Base-by-base conservation (phyloP, 2,329 filamentous ascomycete species). In the Xylaria sp. region DNA sequence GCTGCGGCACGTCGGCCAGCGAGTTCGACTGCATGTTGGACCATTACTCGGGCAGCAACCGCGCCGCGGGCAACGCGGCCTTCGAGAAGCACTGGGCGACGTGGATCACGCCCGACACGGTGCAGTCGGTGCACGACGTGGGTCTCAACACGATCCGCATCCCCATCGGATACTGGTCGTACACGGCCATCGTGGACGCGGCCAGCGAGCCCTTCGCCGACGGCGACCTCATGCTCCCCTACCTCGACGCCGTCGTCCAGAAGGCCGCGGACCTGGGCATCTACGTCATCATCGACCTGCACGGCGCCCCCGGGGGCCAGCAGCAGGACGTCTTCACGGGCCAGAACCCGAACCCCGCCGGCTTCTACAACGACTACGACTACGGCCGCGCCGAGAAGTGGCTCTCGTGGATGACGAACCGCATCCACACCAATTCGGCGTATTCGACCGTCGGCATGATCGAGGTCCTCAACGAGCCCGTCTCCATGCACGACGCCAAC, bases 391-490 rank as follows among this genome's bases (percentile, higher is more conserved):
- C 85, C 2, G 75, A 84, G 65, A 75, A 83, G 60, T 89, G 88
- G 79, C 82, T 90, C n/a, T 78, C 83, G 62, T 88, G 84, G 83
- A 84, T 90, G 73, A 83, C 85, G 12, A 80, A 82, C 44, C 79
- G 82, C 47, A 83, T 88, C 66, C 86, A 89, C 75, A 79, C 74
- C 44, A 83, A 82, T 67, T 60, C 77, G 42, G 81, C 81, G 35
- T 87, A 85, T 75, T 78, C 82, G 62, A 88, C 85, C 53, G 87
- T 89, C 29, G 87, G 87, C 65, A 89, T 88, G 84, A 75, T 90
- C 44, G 83, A 87, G 74, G 77, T 90, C 13, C 79, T 89, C 63
- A 90, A 90, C 73, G 88, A 90, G 75, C 87, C 88, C 3, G 75
- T 84, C 13, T 81, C 82, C 59, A 69, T 70, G 48, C 76, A 81